Conservation (phyloP, 2,329 filamentous ascomycete genomes). For the Colletotrichum chlorophyti region DNA sequence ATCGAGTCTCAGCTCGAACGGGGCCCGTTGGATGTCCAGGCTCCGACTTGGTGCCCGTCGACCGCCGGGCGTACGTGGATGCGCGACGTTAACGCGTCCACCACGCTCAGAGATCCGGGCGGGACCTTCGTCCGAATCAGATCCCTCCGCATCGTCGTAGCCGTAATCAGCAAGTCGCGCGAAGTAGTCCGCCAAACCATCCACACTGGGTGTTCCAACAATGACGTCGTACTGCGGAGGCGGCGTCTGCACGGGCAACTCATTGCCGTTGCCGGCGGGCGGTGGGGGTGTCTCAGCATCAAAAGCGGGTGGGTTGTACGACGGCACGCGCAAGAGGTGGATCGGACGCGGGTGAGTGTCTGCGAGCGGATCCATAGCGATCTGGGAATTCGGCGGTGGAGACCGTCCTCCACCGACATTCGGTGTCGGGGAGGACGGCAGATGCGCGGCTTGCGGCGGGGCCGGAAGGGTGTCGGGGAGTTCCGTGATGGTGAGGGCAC, state of each 20-base stretch:
- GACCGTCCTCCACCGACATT: slow-evolving; percentile 18
- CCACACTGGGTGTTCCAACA: slow-evolving; percentile 70
- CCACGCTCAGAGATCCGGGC: slow-evolving; percentile 55
- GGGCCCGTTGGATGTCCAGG: slow-evolving; percentile 58
- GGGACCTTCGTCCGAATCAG: slow-evolving; percentile 50
- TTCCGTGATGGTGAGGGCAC: slow-evolving; percentile 51
- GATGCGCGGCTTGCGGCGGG: slow-evolving; percentile 64
- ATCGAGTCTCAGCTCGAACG: slow-evolving; percentile 41
- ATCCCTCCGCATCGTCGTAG: slow-evolving; percentile 44
- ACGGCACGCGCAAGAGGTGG: slow-evolving; percentile 82
- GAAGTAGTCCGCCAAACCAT: slow-evolving; percentile 87
- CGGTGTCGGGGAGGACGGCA: slow-evolving; percentile 38
- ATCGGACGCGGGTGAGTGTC: slow-evolving; percentile 70
- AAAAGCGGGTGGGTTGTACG: slow-evolving; percentile 87
- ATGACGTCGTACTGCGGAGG: slow-evolving; percentile 86
- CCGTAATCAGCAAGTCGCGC: slow-evolving; percentile 78
- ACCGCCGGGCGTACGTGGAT: slow-evolving; percentile 61
- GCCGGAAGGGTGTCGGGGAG: slow-evolving; percentile 45
- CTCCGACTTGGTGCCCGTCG: slow-evolving; percentile 62
- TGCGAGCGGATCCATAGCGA: neutral
- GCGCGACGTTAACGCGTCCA: slow-evolving; percentile 64
- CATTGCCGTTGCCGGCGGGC: slow-evolving; percentile 47
- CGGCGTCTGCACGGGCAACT: slow-evolving; percentile 67
- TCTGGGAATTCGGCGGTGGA: slow-evolving; percentile 22
- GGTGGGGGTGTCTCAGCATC: slow-evolving; percentile 81